A percentile compares a stretch with the other conserved stretches of the same genome.
Evolutionary conservation across 2,329 filamentous ascomycete genomes (phyloP).

Genomic region (Hypoxylon sp.): DNA sequence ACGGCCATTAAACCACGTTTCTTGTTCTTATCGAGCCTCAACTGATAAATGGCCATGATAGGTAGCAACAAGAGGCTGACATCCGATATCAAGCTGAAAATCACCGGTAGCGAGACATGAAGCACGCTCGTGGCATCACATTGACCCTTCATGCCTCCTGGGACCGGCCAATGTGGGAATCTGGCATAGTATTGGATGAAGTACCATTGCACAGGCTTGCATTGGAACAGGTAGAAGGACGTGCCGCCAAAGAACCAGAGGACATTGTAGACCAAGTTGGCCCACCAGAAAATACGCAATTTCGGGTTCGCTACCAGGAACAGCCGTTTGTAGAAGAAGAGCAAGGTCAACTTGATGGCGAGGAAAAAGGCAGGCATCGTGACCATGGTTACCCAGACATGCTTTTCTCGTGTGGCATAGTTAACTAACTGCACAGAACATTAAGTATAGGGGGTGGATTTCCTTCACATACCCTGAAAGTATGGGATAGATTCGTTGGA

Average conservation of each 20-base stretch:
- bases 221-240: constrained; percentile 50
- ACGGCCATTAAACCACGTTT: constrained; percentile 48
- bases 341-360: constrained; percentile 49
- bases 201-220: constrained; percentile 48
- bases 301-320: constrained; percentile 45
- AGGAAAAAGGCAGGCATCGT: constrained; percentile 49
- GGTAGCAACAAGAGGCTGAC: constrained; percentile 45
- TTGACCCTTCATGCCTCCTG: constrained; percentile 39
- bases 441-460: neutral
- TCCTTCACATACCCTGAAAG: constrained; percentile 45
- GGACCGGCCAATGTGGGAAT: constrained; percentile 36
- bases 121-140: constrained; percentile 48
- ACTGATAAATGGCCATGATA: constrained; percentile 46
- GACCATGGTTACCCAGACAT: constrained; percentile 52
- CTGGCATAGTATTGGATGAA: constrained; percentile 46
- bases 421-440: constrained; percentile 15
- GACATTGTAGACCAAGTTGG: constrained; percentile 47
- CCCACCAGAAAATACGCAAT: constrained; percentile 49
- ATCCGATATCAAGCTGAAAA: constrained; percentile 50
- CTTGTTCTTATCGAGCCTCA: constrained; percentile 45
- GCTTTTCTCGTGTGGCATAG: constrained; percentile 30
- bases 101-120: constrained; percentile 45
- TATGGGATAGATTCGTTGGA: constrained; percentile 46
- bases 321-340: constrained; percentile 49
- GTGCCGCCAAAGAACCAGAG: constrained; percentile 50